Percentiles rank a stretch among this genome's conserved stretches.
These are phyloP conservation scores for Isatis lusitanica DNA, from an alignment of 441 rosid species.

Conservation along the genomic window DNA sequence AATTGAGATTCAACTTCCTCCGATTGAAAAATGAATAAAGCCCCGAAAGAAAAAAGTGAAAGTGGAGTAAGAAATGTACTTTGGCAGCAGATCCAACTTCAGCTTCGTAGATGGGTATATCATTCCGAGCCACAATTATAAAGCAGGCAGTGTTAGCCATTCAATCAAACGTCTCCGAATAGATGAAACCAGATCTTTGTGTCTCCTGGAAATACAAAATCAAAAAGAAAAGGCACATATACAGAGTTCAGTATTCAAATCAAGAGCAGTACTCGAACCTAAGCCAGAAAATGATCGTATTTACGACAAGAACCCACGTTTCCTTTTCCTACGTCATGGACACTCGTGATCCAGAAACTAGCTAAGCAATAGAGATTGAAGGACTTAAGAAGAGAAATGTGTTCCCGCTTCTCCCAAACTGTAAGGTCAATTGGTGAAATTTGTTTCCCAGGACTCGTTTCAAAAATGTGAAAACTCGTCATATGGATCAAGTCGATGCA, in stretches of 20 bases:
- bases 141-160: constrained; percentile 95
- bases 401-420: neutral
- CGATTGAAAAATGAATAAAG: neutral
- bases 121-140: constrained; percentile 85
- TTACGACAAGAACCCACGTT: neutral
- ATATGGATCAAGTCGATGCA: neutral
- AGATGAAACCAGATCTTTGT: neutral
- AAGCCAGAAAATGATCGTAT: neutral
- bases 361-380: neutral
- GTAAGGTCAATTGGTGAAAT: neutral
- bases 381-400: neutral
- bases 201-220: constrained; percentile 4
- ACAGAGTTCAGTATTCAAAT: no score
- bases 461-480: neutral
- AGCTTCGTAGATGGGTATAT: constrained; percentile 96
- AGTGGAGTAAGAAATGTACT: constrained; percentile 40
- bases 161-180: neutral
- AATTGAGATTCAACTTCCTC: neutral
- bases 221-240: neutral
- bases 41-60: neutral
- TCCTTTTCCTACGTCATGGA: neutral
- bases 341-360: neutral
- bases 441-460: no score
- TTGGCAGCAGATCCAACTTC: constrained; percentile 93
- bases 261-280: neutral